phyloP scores from a whole-genome alignment of 73 alveolate genomes.

The Stentor coeruleus region DNA sequence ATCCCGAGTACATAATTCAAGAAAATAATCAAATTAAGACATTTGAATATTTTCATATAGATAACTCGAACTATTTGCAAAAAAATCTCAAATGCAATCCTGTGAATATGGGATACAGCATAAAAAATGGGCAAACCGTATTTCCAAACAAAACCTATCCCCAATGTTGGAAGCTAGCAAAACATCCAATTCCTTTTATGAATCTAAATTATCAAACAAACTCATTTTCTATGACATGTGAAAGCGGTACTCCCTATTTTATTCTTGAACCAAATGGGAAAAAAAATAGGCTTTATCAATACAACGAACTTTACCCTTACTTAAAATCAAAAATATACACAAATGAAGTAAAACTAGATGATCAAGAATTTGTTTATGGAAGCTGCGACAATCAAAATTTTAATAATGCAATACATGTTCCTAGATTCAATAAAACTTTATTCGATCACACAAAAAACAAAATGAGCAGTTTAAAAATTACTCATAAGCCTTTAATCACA shows the following conservation, averaged over 20 bases:
- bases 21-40: too few species aligned
- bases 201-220: neutral
- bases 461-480: too few species aligned
- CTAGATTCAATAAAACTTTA: slow-evolving; percentile 12
- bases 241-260: neutral
- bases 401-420: neutral
- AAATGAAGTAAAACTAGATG: neutral
- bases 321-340: neutral
- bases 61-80: too few species aligned
- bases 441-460: too few species aligned
- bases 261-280: neutral
- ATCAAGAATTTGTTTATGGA: slow-evolving; percentile 19
- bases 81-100: neutral
- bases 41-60: too few species aligned
- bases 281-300: neutral
- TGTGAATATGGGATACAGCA: neutral
- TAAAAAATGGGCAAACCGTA: neutral
- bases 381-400: neutral
- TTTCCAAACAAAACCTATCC: slow-evolving; percentile 8
- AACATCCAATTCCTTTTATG: neutral
- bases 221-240: neutral
- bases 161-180: neutral
- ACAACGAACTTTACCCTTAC: neutral
- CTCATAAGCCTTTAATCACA: slow-evolving; percentile 4
- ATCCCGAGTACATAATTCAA: too few species aligned